Conservation (phyloP, 2,329 filamentous ascomycete genomes). For the Sporothrix variecibatus region DNA sequence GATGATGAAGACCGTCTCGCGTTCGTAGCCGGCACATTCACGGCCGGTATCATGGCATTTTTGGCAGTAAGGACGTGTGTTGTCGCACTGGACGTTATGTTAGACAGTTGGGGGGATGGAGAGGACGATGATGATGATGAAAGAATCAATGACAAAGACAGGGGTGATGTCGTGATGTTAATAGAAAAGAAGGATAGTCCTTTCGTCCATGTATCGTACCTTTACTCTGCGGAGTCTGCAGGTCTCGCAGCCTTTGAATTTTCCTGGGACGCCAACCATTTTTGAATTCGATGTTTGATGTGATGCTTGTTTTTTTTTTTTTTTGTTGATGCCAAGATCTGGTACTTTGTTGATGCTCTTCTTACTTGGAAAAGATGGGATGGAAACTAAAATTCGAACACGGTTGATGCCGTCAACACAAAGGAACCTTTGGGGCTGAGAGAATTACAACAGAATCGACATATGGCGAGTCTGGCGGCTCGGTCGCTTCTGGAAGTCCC, state of each 20-base stretch:
- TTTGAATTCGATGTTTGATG: not conserved
- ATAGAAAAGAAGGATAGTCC: not conserved
- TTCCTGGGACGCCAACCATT: constrained; percentile 65
- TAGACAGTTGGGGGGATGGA: not conserved
- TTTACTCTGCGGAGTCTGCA: constrained; percentile 61
- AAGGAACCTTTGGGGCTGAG: not conserved
- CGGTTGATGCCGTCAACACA: not conserved
- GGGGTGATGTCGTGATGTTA: constrained; percentile 11
- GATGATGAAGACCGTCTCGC: constrained; percentile 64
- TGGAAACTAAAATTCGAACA: not conserved
- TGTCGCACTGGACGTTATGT: constrained; percentile 54
- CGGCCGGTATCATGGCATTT: constrained; percentile 61
- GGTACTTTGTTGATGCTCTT: not conserved
- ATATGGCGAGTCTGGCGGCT: not conserved
- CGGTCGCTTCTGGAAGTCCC: not conserved
- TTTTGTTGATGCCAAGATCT: not conserved
- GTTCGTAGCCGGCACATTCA: constrained; percentile 63
- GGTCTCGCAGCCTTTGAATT: constrained; percentile 66
- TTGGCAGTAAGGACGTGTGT: constrained; percentile 59
- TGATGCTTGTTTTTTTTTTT: not conserved
- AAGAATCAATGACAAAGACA: not conserved
- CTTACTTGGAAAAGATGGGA: not conserved
- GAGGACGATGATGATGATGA: not conserved
- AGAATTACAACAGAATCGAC: not conserved
- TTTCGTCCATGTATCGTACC: constrained; percentile 41